Evolutionary conservation across 768 basidiomycete species (phyloP), one percentile per base, ranked within the genome.

Genomic region (Hortiboletus flavorubellus): DNA sequence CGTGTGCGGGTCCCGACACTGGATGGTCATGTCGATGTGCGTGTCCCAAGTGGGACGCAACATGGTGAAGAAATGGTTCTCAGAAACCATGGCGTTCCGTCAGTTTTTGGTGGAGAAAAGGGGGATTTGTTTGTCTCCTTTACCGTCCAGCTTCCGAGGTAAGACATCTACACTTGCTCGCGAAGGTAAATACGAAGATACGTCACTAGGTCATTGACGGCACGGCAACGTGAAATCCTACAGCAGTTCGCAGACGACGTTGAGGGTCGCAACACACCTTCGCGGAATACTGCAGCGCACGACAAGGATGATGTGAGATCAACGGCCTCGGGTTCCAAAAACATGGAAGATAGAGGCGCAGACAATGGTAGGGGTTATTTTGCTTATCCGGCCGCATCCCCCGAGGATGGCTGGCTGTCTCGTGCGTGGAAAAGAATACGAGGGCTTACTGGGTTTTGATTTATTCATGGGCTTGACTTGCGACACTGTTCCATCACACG

Each of bases 51-150:
- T 21, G 96, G 97, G 43, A 98, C 96, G 3, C 97, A 98, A 73
- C 93, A 89, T 67, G 95, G 95, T 16, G 93, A 98, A 75, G 94
- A 98, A 71, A 95, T 96, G 84, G 91, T 97, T 21, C 74, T 99
- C 65, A 90, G 89, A 74, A 86, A 86, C 39, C 84, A 91, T 50
- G 97, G 97, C 31, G 85, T 98, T 12, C 69, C 81, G 43, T 77
- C 83, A 23, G 77, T 89, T 8, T 79, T 80, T 65, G 74, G 74
- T 47, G 74, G 79, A 40, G 80, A 80, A 59, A 85, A 80, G 58
- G 91, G 96, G 37, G 93, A 97, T 70, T 74, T 98, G 49, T 90
- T 93, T 63, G 91, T 99, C 51, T 82, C 85, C 40, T 98, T 98
- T 76, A 81, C 79, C 35, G 80, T 98, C 35, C 82, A 89, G 62